Conservation (phyloP, 768 basidiomycete species). For the Arthromyces matolae region DNA sequence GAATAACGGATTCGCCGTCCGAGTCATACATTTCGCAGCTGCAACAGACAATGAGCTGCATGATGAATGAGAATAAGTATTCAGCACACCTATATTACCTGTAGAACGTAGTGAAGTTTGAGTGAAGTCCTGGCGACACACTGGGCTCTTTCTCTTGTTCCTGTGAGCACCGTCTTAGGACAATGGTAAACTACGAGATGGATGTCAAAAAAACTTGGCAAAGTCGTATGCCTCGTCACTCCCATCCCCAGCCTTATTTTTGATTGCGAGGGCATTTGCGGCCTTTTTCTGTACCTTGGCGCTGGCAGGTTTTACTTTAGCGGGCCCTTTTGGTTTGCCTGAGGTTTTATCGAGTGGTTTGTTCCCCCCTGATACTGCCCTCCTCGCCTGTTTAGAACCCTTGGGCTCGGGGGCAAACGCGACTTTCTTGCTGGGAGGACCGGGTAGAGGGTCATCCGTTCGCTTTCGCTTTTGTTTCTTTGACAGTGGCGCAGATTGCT, state of each 20-base stretch:
- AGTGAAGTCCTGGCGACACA: no score
- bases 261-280: conserved; percentile 27
- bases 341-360: conserved; percentile 10
- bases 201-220: conserved; percentile 43
- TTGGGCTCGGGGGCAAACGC: conserved; percentile 40
- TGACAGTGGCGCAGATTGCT: conserved; percentile 26
- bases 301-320: conserved; percentile 17
- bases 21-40: background rate
- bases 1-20: background rate
- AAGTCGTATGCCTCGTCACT: conserved; percentile 49
- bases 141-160: no score
- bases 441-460: conserved; percentile 22
- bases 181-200: no score
- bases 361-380: conserved; percentile 7
- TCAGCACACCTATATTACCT: no score
- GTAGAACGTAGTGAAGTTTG: no score
- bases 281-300: conserved; percentile 24
- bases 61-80: no score
- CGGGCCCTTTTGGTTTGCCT: conserved; percentile 20
- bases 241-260: conserved; percentile 21
- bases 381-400: conserved; percentile 17
- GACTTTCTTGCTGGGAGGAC: conserved; percentile 48
- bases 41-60: no score
- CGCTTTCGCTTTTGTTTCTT: conserved; percentile 49
- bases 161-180: no score